Base-by-base conservation (phyloP, 1,284 basidiomycete species). In the Marasmius fiardii region DNA sequence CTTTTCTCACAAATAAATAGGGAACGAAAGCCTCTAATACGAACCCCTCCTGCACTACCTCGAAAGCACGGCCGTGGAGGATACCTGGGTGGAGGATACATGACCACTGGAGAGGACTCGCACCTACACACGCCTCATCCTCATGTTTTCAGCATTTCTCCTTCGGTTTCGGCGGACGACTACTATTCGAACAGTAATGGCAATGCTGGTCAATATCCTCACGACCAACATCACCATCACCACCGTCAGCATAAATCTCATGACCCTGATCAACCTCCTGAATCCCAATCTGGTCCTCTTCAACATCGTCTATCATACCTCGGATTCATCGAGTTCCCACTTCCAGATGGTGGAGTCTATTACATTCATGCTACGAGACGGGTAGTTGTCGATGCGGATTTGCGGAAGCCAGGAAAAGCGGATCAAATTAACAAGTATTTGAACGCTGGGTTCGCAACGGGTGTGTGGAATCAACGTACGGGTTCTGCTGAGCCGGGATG, bases 261-360 rank as follows among this genome's bases (percentile, higher is more conserved):
- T 41, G n/a, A 37, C 5, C 12, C 35, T 37, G n/a, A 10, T 31
- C 28, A 31, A 31, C 28, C 28, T 31, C 28, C 4, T 10, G 16
- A 16, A n/a, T 41, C n/a, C n/a, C n/a, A n/a, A n/a, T n/a, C n/a
- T n/a, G n/a, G n/a, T 41, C 11, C 39, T 16, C 16, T 20, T n/a
- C 39, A 41, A 41, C 39, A 41, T 16, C n/a, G 53, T 64, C 52
- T 71, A 65, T 63, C 66, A 44, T 61, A 66, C 6, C 69, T 75
- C 11, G 81, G 81, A 7, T 91, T 89, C 88, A 74, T 78, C 43
- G 85, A 86, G 64, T 82, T 86, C 64, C 72, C 78, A 8, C 79
- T 91, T 11, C 88, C 89, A 0, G 86, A 90, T 62, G 80, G 80
- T 18, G 71, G 78, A 3, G 71, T 77, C 35, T 91, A 91, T 69